These are phyloP conservation scores for Aspergillus versicolor DNA, from an alignment of 2,329 filamentous ascomycete species.

Conservation along the genomic window DNA sequence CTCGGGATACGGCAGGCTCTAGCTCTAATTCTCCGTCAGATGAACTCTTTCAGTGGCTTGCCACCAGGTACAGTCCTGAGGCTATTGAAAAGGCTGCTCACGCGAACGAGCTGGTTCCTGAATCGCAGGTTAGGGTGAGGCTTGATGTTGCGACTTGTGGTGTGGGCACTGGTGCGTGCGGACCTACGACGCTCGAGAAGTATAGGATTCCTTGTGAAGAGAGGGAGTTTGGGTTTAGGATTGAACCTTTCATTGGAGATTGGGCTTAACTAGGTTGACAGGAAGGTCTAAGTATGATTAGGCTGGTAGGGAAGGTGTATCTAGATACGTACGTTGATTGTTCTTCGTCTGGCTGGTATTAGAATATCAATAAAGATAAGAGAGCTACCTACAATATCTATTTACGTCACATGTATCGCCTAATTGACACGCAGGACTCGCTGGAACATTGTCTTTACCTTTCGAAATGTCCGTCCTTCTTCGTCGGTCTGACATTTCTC, in stretches of 20 bases:
- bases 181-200: slow-evolving; percentile 8
- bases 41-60: slow-evolving; percentile 18
- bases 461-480: too few species aligned
- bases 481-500: too few species aligned
- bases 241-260: slow-evolving; percentile 25
- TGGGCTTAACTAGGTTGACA: too few species aligned
- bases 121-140: slow-evolving; percentile 15
- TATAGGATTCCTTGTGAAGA: slow-evolving; percentile 9
- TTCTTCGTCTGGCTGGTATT: too few species aligned
- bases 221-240: slow-evolving; percentile 5
- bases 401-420: too few species aligned
- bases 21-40: not conserved
- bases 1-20: not conserved
- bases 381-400: too few species aligned
- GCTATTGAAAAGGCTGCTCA: slow-evolving; percentile 21
- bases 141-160: slow-evolving; percentile 15
- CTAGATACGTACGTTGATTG: too few species aligned
- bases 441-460: too few species aligned
- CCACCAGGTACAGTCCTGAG: slow-evolving; percentile 16
- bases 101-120: slow-evolving; percentile 19
- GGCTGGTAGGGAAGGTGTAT: too few species aligned
- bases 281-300: too few species aligned
- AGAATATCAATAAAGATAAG: too few species aligned
- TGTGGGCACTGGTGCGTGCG: slow-evolving; percentile 10
- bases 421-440: too few species aligned